These are phyloP conservation scores for Phaffia australis DNA, from an alignment of 768 basidiomycete species.

Conservation along the genomic window DNA sequence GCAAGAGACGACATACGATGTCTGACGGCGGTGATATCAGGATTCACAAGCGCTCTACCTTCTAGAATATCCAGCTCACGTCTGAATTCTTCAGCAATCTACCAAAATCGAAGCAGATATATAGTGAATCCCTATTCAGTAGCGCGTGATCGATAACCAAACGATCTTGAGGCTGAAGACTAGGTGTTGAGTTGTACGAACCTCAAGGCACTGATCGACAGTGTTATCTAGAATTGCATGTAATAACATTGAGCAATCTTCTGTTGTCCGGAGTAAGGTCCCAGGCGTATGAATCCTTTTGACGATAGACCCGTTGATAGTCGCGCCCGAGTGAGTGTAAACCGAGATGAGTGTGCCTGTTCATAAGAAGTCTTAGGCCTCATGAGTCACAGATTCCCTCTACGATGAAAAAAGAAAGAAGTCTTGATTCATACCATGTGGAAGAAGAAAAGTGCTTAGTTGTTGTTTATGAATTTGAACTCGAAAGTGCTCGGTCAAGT, in stretches of 20 bases:
- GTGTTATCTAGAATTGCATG: conserved; percentile 21
- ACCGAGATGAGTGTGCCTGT: conserved; percentile 18
- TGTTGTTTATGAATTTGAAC: conserved; percentile 21
- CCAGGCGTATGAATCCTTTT: conserved; percentile 20
- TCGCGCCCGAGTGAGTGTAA: conserved; percentile 16
- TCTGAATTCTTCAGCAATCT: neutral
- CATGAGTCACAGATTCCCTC: neutral
- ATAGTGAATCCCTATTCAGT: neutral
- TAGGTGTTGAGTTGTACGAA: neutral
- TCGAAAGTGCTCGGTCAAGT: conserved; percentile 11
- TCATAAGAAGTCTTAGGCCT: neutral
- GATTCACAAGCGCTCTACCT: conserved; percentile 19
- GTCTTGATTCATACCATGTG: neutral
- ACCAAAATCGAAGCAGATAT: neutral
- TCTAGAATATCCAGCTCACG: conserved; percentile 22
- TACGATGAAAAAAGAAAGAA: neutral
- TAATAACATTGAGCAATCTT: conserved; percentile 21
- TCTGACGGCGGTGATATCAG: conserved; percentile 16
- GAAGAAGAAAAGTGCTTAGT: conserved; percentile 19
- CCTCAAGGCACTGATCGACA: conserved; percentile 12
- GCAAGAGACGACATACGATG: neutral
- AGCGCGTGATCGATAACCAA: neutral
- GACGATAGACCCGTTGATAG: neutral
- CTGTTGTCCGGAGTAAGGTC: conserved; percentile 15
- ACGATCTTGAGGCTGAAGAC: conserved; percentile 5